phyloP scores from a whole-genome alignment of 2,329 filamentous ascomycete species.

The Scleromitrula shiraiana region DNA sequence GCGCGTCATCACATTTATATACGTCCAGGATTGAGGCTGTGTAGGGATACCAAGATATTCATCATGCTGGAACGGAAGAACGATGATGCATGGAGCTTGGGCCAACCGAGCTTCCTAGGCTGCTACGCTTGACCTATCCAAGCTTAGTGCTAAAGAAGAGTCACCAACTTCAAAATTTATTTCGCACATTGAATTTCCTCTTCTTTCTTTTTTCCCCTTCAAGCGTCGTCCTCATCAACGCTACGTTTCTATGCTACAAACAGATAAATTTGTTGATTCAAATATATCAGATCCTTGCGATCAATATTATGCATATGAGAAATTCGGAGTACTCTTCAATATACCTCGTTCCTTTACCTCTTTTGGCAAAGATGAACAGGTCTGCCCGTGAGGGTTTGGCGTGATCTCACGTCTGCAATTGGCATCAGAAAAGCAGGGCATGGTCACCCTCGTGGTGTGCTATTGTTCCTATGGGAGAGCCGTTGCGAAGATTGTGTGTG shows the following conservation, averaged over 20 bases:
- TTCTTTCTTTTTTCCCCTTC: constrained; percentile 26
- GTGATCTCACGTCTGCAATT: constrained; percentile 73
- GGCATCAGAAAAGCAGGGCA: constrained; percentile 87
- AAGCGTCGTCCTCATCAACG: constrained; percentile 77
- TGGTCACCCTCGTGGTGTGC: constrained; percentile 28
- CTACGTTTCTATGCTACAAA: constrained; percentile 95
- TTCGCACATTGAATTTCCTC: not conserved
- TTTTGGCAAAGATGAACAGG: constrained; percentile 36
- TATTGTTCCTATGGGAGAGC: constrained; percentile 72
- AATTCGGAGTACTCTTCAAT: constrained; percentile 97
- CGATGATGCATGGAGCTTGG: not conserved
- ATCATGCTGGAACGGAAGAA: not conserved
- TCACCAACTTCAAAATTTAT: not conserved
- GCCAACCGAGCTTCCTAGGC: no score
- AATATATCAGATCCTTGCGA: constrained; percentile 23
- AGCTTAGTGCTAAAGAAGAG: not conserved
- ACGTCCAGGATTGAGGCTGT: constrained; percentile 3
- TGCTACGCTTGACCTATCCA: no score
- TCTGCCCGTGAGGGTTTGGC: constrained; percentile 83
- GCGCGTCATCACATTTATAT: constrained; percentile 1
- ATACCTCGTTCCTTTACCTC: constrained; percentile 37
- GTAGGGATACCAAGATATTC: not conserved
- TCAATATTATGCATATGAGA: constrained; percentile 67
- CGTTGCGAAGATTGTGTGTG: constrained; percentile 87
- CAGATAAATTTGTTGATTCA: constrained; percentile 41